A percentile compares a stretch with the other conserved stretches of the same genome.
Evolutionary conservation across 1,139 yeast genomes (phyloP).

Genomic region (Scheffersomyces lignicola): DNA sequence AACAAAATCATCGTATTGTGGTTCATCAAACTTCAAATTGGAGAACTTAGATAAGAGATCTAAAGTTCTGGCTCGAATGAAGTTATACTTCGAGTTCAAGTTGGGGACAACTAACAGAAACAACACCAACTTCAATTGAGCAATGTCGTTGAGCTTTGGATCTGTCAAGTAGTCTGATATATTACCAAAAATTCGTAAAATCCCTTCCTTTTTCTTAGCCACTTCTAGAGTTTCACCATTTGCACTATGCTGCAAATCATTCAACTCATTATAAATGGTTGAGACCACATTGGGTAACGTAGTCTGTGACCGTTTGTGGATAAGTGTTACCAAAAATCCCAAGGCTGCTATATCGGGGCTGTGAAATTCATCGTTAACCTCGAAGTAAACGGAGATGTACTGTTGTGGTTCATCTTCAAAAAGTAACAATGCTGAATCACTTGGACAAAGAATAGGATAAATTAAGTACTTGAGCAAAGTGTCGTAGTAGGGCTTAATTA

Average conservation of each 20-base stretch:
- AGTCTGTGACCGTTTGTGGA: conserved; percentile 61
- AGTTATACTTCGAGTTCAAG: conserved; percentile 63
- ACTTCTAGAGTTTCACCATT: conserved; percentile 48
- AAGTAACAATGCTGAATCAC: conserved; percentile 65
- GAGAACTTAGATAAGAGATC: conserved; percentile 73
- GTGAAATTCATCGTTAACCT: conserved; percentile 57
- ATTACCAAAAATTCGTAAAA: conserved; percentile 74
- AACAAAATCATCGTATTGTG: conserved; percentile 47
- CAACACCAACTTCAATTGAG: conserved; percentile 70
- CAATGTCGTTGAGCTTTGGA: conserved; percentile 33
- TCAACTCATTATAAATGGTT: conserved; percentile 61
- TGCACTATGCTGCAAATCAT: conserved; percentile 26
- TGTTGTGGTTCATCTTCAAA: conserved; percentile 92
- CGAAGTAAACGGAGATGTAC: conserved; percentile 79
- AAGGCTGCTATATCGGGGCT: conserved; percentile 72
- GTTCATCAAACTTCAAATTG: conserved; percentile 56
- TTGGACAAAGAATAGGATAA: conserved; percentile 76
- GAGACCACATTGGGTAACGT: conserved; percentile 65
- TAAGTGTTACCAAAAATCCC: conserved; percentile 62
- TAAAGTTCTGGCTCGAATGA: conserved; percentile 81
- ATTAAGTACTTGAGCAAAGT: conserved; percentile 69
- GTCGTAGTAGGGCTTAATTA: conserved; percentile 69
- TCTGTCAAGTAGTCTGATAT: conserved; percentile 60
- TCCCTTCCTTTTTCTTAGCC: conserved; percentile 79
- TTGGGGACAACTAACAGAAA: conserved; percentile 69